Evolutionary conservation across 2,329 filamentous ascomycete genomes (phyloP).

Genomic region (Botrytis paeoniae): DNA sequence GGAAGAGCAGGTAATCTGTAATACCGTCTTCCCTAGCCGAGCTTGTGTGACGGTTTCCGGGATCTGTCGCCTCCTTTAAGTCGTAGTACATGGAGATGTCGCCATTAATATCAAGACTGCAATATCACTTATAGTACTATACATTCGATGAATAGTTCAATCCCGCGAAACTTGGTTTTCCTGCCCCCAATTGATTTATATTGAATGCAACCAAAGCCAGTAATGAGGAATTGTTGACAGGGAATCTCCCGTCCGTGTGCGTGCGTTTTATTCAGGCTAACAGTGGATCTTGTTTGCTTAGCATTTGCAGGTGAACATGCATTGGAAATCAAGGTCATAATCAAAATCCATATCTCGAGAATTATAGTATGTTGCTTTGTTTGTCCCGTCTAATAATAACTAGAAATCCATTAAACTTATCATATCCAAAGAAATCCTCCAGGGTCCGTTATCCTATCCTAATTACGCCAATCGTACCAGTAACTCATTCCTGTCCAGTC

Average conservation of each 20-base stretch:
- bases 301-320: neutral
- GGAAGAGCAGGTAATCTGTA: neutral
- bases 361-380: neutral
- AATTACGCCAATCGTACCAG: neutral
- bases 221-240: neutral
- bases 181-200: neutral
- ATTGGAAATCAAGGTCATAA: neutral
- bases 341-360: neutral
- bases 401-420: neutral
- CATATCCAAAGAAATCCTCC: conserved; percentile 4
- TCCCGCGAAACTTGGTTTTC: neutral
- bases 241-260: neutral
- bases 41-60: neutral
- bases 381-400: conserved; percentile 14
- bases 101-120: neutral
- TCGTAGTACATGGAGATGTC: neutral
- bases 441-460: conserved; percentile 3
- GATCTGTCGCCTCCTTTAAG: neutral
- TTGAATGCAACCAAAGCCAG: neutral
- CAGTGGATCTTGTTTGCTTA: neutral
- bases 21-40: conserved; percentile 1
- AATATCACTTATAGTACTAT: neutral
- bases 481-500: neutral
- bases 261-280: neutral
- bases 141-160: neutral